A percentile compares a stretch with the other conserved stretches of the same genome.
These are phyloP conservation scores for Ustilago xerochloae DNA, from an alignment of 1,284 basidiomycete genomes.

Conservation along the genomic window DNA sequence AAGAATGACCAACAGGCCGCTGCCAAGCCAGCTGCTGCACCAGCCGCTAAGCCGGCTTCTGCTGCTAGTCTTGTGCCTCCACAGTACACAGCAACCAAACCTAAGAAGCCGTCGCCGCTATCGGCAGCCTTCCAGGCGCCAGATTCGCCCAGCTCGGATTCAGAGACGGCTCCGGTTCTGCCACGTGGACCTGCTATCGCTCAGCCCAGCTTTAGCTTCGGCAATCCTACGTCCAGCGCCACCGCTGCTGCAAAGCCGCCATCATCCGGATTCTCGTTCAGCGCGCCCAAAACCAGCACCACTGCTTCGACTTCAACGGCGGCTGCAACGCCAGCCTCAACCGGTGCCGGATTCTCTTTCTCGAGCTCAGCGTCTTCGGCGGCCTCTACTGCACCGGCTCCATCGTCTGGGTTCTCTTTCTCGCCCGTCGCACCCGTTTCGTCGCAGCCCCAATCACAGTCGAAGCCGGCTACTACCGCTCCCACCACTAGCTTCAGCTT, in stretches of 20 bases:
- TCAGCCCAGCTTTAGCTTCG: slow-evolving; percentile 32
- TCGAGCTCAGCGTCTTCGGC: slow-evolving; percentile 14
- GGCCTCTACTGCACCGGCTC: slow-evolving; percentile 17
- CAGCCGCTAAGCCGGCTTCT: slow-evolving; percentile 4
- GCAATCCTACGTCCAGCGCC: neutral
- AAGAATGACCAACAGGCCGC: slow-evolving; percentile 21
- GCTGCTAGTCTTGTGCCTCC: slow-evolving; percentile 27
- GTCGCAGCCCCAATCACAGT: neutral
- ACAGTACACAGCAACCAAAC: slow-evolving; percentile 46
- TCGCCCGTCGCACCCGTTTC: slow-evolving; percentile 9
- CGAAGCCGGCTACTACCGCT: slow-evolving; percentile 6
- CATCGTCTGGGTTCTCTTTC: no score
- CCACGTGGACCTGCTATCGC: slow-evolving; percentile 11
- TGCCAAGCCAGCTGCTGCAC: slow-evolving; percentile 3
- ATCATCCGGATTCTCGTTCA: slow-evolving; percentile 36
- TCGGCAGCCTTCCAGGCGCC: slow-evolving; percentile 50
- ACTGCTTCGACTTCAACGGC: neutral
- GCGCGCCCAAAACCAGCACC: slow-evolving; percentile 17
- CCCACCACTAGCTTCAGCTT: slow-evolving; percentile 27
- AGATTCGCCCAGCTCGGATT: slow-evolving; percentile 51
- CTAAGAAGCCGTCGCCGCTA: slow-evolving; percentile 57
- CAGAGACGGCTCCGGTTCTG: slow-evolving; percentile 21
- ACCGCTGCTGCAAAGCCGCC: slow-evolving; percentile 14
- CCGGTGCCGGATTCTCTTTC: slow-evolving; percentile 19
- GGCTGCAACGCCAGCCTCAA: slow-evolving; percentile 3